These are phyloP conservation scores for Cladosporium sp. DNA, from an alignment of 2,329 filamentous ascomycete genomes.

Conservation along the genomic window DNA sequence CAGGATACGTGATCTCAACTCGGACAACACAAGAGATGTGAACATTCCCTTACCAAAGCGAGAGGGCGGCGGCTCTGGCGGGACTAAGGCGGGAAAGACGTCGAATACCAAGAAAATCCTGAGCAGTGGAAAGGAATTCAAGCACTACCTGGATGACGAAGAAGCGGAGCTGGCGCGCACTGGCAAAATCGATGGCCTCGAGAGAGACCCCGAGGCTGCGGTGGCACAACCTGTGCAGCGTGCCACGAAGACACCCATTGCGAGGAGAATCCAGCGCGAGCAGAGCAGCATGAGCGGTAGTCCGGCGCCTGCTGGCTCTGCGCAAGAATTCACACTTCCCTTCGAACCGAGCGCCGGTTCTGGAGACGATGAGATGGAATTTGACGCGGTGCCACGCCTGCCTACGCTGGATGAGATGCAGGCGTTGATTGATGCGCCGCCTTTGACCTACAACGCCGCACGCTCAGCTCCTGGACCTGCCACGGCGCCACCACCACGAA, in stretches of 20 bases:
- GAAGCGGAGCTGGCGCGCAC: conserved; percentile 52
- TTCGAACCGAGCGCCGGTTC: conserved; percentile 18
- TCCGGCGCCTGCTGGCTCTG: conserved; percentile 21
- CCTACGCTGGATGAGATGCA: conserved; percentile 53
- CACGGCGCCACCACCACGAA: conserved; percentile 49
- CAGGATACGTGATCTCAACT: conserved; percentile 77
- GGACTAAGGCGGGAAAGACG: conserved; percentile 54
- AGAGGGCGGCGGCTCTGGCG: conserved; percentile 38
- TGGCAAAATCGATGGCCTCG: conserved; percentile 26
- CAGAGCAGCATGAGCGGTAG: conserved; percentile 25
- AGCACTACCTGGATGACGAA: conserved; percentile 77
- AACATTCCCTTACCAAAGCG: conserved; percentile 64
- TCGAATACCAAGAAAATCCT: conserved; percentile 71
- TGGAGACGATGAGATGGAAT: conserved; percentile 39
- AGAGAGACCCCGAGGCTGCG: conserved; percentile 19
- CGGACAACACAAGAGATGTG: conserved; percentile 56
- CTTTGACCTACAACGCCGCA: conserved; percentile 65
- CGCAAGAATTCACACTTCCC: conserved; percentile 9
- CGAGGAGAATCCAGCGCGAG: conserved; percentile 27
- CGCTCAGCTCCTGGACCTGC: conserved; percentile 38
- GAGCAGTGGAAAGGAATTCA: conserved; percentile 76
- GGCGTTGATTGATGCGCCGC: conserved; percentile 58
- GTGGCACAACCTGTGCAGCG: conserved; percentile 20
- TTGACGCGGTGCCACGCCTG: conserved; percentile 18
- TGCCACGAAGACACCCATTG: conserved; percentile 34